Conservation (phyloP, 129 eudicot genomes). For the Artemisia tridentata region DNA sequence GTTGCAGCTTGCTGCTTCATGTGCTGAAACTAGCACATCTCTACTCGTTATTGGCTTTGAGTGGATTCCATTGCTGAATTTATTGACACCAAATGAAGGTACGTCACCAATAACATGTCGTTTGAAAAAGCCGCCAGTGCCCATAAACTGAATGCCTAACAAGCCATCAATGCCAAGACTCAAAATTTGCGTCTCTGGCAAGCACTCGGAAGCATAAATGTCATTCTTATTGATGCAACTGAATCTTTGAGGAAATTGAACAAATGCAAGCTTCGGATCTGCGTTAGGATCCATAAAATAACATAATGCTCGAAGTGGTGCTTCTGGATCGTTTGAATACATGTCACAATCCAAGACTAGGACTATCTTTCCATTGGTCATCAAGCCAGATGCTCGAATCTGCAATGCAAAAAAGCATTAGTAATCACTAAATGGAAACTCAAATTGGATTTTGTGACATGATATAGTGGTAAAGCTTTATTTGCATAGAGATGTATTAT, state of each 20-base stretch:
- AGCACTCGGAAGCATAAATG: slow-evolving; percentile 51
- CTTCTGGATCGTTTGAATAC: slow-evolving; percentile 72
- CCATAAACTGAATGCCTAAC: slow-evolving; percentile 47
- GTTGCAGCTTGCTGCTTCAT: slow-evolving; percentile 40
- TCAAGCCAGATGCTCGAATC: slow-evolving; percentile 70
- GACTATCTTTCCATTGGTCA: slow-evolving; percentile 62
- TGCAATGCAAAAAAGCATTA: slow-evolving; percentile 11
- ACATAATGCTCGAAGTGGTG: slow-evolving; percentile 54
- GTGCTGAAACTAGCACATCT: slow-evolving; percentile 40
- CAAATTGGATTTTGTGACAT: no score
- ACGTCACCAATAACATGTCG: slow-evolving; percentile 44
- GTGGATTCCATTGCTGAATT: background rate
- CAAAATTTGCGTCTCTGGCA: slow-evolving; percentile 27
- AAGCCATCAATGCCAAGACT: slow-evolving; percentile 64
- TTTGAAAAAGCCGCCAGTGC: slow-evolving; percentile 59
- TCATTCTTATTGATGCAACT: slow-evolving; percentile 46
- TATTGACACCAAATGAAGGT: slow-evolving; percentile 19
- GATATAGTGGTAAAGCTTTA: no score
- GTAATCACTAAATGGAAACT: no score
- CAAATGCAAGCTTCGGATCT: slow-evolving; percentile 41
- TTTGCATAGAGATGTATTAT: no score
- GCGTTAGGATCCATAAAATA: slow-evolving; percentile 37
- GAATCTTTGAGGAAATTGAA: slow-evolving; percentile 78
- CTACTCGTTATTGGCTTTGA: slow-evolving; percentile 16
- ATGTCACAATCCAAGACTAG: slow-evolving; percentile 65